Evolutionary conservation across 352 stramenopile genomes (phyloP), one percentile per base, ranked within the genome.

Genomic region (Phytopythium cucurbitacearum): DNA sequence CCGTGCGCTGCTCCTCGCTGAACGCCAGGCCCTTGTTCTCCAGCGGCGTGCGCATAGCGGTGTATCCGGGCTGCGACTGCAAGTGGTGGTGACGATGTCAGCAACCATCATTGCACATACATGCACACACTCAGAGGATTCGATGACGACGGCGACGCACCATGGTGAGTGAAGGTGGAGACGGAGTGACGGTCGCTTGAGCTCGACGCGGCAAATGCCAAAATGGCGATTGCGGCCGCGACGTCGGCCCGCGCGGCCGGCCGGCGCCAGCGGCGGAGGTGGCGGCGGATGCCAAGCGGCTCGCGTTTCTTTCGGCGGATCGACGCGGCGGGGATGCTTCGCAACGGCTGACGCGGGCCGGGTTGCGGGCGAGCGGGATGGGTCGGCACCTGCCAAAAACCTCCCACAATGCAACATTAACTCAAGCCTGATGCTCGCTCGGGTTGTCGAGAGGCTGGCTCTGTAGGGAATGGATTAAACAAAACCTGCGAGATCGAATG

Each of bases 11-110:
- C 39, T 91, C 73, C 32, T 71, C 59, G 41, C 93, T 91, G 77
- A 98, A 98, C n/a, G 90, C 91, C 38, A 95, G 84, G 8, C 90
- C 82, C 71, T 98, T 98, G 80, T 98, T 98, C 61, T 79, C 78
- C 44, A 83, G 65, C 15, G 93, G 91, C 64, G 93, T 88, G 65
- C 89, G 80, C 54, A 97, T 78, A 46, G 86, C 68, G 43, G 78
- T 71, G 62, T 82, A 89, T 40, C 77, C 80, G 21, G 64, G 48
- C 13, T 40, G 42, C 36, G 5, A n/a, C 9, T 60, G 5, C 11
- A 39, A 28, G 21, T 28, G 21, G 21, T 28, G 21, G 21, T 28
- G 21, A 2, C 21, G 21, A 28, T 7, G 2, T 28, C 2, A 28
- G 21, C 21, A 2, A 28, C 21, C 21, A 28, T 28, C 21, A 28